Conservation (phyloP, 2,329 filamentous ascomycete species). For the Meredithiella fracta region DNA sequence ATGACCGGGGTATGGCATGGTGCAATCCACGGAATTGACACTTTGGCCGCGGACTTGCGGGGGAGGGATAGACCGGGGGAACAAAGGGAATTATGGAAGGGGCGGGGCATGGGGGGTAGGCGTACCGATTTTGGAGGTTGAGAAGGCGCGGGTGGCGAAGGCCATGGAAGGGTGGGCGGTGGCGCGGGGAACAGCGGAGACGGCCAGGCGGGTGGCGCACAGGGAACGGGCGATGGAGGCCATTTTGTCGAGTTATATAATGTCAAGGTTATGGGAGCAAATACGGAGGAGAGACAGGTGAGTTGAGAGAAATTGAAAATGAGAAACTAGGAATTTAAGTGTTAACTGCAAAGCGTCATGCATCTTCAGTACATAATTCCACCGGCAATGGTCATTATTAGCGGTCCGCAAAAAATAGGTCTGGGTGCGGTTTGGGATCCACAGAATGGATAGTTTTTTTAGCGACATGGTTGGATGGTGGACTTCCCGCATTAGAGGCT, state of each 20-base stretch:
- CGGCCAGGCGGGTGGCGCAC: conserved; percentile 27
- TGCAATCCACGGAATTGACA: not conserved
- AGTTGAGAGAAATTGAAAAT: not conserved
- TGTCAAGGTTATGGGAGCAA: not conserved
- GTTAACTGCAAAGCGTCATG: not conserved
- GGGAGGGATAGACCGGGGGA: not conserved
- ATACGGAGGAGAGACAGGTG: not conserved
- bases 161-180: conserved; percentile 25
- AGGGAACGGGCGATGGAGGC: conserved; percentile 44
- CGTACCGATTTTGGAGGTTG: conserved; percentile 25
- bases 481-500: not conserved
- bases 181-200: conserved; percentile 24
- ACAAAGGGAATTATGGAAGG: not conserved
- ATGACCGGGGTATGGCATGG: not conserved
- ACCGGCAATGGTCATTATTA: not conserved
- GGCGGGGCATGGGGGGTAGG: not conserved
- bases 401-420: not conserved
- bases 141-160: conserved; percentile 24
- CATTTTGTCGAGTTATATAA: conserved; percentile 26
- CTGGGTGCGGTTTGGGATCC: not conserved
- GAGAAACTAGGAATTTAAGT: not conserved
- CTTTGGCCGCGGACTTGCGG: not conserved
- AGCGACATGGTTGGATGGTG: not conserved
- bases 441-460: not conserved
- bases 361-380: not conserved